Evolutionary conservation across 345 rosid species (phyloP).

Genomic region (Linum tenue): DNA sequence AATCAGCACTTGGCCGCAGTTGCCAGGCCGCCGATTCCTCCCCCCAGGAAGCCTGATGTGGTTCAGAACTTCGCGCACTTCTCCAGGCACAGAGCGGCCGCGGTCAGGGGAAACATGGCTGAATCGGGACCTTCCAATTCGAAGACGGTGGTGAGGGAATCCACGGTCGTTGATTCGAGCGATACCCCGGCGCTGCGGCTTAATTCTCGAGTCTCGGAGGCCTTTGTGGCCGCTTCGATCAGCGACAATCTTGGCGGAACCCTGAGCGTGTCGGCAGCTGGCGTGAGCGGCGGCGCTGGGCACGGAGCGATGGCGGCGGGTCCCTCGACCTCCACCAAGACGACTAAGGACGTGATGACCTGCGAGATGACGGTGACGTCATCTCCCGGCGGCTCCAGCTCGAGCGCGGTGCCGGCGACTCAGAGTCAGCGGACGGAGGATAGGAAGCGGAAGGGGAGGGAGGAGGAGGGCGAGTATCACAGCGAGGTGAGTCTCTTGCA

Average conservation of each 20-base stretch:
- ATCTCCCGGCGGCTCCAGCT: constrained; percentile 45
- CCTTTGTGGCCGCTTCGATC: not conserved
- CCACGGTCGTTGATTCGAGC: constrained; percentile 55
- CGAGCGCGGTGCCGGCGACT: constrained; percentile 36
- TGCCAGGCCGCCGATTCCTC: constrained; percentile 42
- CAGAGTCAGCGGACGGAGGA: constrained; percentile 34
- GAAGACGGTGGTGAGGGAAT: constrained; percentile 37
- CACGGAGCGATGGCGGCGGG: constrained; percentile 23
- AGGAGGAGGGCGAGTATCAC: constrained; percentile 43
- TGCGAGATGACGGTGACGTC: constrained; percentile 45
- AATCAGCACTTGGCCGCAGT: constrained; percentile 16
- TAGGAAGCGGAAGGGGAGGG: constrained; percentile 64
- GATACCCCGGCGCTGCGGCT: constrained; percentile 31
- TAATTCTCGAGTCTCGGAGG: constrained; percentile 33
- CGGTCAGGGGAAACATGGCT: constrained; percentile 11
- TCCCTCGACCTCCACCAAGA: constrained; percentile 2
- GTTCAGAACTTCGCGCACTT: constrained; percentile 52
- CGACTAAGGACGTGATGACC: constrained; percentile 11
- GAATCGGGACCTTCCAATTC: constrained; percentile 40
- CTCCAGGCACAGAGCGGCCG: constrained; percentile 34
- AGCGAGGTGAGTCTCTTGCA: constrained; percentile 51
- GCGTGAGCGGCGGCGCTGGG: constrained; percentile 22
- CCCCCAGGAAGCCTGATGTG: constrained; percentile 24
- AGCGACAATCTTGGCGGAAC: too few species aligned
- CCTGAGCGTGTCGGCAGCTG: constrained; percentile 15